Conservation (phyloP, 306 rosid genomes). For the Pueraria montana region DNA sequence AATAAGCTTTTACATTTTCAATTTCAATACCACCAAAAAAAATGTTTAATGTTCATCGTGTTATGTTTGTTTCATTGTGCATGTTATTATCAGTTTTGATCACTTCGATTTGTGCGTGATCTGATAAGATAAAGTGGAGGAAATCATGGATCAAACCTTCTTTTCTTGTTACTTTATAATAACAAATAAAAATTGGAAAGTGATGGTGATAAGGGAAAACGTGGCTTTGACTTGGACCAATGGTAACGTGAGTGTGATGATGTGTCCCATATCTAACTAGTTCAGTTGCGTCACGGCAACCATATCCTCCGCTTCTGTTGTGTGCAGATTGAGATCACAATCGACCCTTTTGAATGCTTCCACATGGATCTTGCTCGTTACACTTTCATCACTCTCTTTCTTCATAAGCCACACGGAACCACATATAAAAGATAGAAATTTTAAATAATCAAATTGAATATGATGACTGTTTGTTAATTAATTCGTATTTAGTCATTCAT, state of each 20-base stretch:
- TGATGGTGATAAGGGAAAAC: slow-evolving; percentile 21
- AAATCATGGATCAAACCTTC: background rate
- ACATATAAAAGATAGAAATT: background rate
- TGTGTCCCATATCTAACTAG: background rate
- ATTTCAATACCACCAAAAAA: background rate
- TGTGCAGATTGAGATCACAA: slow-evolving; percentile 1
- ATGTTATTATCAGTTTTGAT: too few relatives aligned
- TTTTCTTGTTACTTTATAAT: background rate
- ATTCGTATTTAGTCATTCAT: background rate
- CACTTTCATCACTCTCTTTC: background rate
- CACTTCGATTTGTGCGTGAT: background rate
- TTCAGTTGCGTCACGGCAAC: slow-evolving; percentile 47
- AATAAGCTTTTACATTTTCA: background rate
- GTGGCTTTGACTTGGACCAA: slow-evolving; percentile 16
- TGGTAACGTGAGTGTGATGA: background rate
- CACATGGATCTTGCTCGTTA: slow-evolving; percentile 46
- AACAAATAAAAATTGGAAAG: background rate
- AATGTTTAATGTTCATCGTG: too few relatives aligned
- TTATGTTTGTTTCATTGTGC: background rate
- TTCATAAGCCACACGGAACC: background rate
- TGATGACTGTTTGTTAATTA: background rate
- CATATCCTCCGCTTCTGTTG: background rate
- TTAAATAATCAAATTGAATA: background rate
- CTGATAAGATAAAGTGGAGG: background rate
- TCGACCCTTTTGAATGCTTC: slow-evolving; percentile 8